Percentiles rank a stretch among this genome's conserved stretches.
phyloP scores from a whole-genome alignment of 2,329 filamentous ascomycete species.

The Phyllosticta capitalensis region DNA sequence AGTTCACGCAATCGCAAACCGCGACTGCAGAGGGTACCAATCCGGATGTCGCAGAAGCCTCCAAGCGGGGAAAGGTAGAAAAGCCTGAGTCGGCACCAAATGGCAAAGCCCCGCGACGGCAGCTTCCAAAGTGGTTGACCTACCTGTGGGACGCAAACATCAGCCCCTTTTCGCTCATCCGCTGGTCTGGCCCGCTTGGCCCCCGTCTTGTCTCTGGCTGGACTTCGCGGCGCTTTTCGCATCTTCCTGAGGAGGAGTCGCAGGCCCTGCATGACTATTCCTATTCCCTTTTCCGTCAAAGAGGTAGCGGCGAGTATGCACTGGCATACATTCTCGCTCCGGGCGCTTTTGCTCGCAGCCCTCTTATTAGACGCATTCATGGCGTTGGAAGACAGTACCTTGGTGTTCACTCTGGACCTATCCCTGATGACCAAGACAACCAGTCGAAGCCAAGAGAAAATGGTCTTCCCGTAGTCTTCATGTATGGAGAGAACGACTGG shows the following conservation, averaged over 20 bases:
- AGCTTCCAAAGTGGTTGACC: slow-evolving; percentile 73
- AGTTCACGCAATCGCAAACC: slow-evolving; percentile 69
- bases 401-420: slow-evolving; percentile 17
- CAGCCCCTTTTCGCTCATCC: slow-evolving; percentile 85
- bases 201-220: slow-evolving; percentile 89
- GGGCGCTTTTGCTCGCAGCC: slow-evolving; percentile 81
- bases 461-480: slow-evolving; percentile 64
- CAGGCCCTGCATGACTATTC: slow-evolving; percentile 85
- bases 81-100: not conserved
- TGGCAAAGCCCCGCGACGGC: slow-evolving; percentile 33
- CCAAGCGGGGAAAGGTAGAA: slow-evolving; percentile 11
- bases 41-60: slow-evolving; percentile 48
- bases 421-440: slow-evolving; percentile 17
- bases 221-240: slow-evolving; percentile 86
- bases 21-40: slow-evolving; percentile 47
- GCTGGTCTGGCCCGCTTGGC: slow-evolving; percentile 79
- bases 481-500: slow-evolving; percentile 6
- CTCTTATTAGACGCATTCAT: slow-evolving; percentile 78
- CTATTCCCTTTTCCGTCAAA: slow-evolving; percentile 87
- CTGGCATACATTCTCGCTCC: slow-evolving; percentile 88
- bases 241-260: slow-evolving; percentile 70
- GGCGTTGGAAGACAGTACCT: slow-evolving; percentile 68
- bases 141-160: slow-evolving; percentile 97
- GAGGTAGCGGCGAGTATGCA: slow-evolving; percentile 88
- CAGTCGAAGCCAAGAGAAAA: slow-evolving; percentile 37